Evolutionary conservation across 2,329 filamentous ascomycete genomes (phyloP).

Genomic region (Berkeleyomyces rouxiae): DNA sequence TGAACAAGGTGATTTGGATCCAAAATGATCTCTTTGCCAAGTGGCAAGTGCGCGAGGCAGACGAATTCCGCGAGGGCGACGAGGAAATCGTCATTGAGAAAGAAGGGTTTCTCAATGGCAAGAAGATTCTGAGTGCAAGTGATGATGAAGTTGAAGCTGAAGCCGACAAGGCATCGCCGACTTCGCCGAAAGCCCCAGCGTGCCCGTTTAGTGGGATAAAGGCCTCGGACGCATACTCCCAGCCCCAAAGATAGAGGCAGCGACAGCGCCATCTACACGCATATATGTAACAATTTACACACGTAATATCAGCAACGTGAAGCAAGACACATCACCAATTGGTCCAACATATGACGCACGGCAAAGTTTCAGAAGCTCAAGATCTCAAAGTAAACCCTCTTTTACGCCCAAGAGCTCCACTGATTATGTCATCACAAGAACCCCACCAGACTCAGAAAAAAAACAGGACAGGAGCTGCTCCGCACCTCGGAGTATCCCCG

Average conservation of each 20-base stretch:
- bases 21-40: constrained; percentile 74
- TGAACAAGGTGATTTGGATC: constrained; percentile 74
- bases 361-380: constrained; percentile 19
- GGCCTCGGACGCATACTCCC: constrained; percentile 20
- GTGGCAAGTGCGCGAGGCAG: constrained; percentile 57
- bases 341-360: too few species aligned
- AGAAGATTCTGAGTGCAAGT: constrained; percentile 34
- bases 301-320: too few species aligned
- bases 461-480: background rate
- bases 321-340: too few species aligned
- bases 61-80: constrained; percentile 36
- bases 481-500: background rate
- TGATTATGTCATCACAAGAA: background rate
- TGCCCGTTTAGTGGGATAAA: constrained; percentile 29
- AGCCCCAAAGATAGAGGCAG: background rate
- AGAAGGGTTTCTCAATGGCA: constrained; percentile 49
- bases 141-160: constrained; percentile 19
- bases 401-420: background rate
- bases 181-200: constrained; percentile 29
- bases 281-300: too few species aligned
- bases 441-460: background rate
- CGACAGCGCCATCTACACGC: constrained; percentile 14
- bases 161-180: constrained; percentile 27
- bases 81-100: constrained; percentile 36
- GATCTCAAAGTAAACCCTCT: constrained; percentile 19